Base-by-base conservation (phyloP, 768 basidiomycete genomes). In the Piloderma croceum region DNA sequence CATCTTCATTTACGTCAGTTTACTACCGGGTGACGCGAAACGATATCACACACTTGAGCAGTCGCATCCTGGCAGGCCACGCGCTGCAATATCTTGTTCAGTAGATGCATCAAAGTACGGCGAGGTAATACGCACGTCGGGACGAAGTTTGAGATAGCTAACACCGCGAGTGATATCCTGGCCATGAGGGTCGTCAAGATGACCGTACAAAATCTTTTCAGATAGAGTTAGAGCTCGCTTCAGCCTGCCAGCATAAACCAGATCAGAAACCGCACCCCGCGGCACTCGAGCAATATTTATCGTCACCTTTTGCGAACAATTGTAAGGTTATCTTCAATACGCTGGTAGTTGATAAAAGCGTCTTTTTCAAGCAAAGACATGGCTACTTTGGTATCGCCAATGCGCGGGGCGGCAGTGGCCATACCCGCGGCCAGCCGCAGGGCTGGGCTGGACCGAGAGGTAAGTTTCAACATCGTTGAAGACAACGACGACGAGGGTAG, bases 161-260 rank as follows among this genome's bases (percentile, higher is more conserved):
- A 74, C 76, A 42, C 96, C 96, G 37, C 94, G 86, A 44, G 77
- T 77, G 58, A 99, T 87, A 56, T 93, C 89, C 63, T 92, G 90
- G 56, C 81, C 77, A 51, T 83, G 81, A 39, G 94, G 81, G 66
- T 97, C 88, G 65, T 97, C 94, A 52, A 98, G 76, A 71, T 99
- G 96, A 42, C 96, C 96, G 63, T 99, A 99, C 29, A 97, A 72
- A 57, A 96, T 85, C 79, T 97, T 96, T 67, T 97, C 93, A 44
- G 93, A 92, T 52, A 94, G 67, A 12, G 93, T 96, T 63, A 96
- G 67, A 31, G 92, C 92, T 24, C 90, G 87, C 54, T 83, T 77
- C 52, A 96, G 71, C 61, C 92, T 94, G 43, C 11, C 7, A 31
- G 22, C 43, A 31, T 21, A 44, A 0, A 11, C 5, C 11, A 5